These are phyloP conservation scores for Biscogniauxia mediterranea DNA, from an alignment of 2,329 filamentous ascomycete species.

Conservation along the genomic window DNA sequence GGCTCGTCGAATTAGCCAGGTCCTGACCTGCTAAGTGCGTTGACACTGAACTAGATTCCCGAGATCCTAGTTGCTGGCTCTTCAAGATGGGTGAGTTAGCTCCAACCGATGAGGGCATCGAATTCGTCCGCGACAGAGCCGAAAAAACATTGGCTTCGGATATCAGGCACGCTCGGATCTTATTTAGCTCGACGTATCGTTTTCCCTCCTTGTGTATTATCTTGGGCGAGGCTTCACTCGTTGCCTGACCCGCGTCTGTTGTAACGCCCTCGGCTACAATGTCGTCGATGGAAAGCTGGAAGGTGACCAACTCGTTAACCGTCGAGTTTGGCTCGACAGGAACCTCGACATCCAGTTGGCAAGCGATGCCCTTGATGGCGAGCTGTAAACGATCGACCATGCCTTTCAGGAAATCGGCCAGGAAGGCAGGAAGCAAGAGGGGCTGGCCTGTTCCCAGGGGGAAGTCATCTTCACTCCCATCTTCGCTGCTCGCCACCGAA, in stretches of 20 bases:
- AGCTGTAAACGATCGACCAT: slow-evolving; percentile 71
- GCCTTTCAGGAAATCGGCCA: slow-evolving; percentile 71
- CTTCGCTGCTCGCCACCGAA: slow-evolving; percentile 59
- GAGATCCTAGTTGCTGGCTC: slow-evolving; percentile 26
- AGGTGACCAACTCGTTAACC: slow-evolving; percentile 54
- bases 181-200: slow-evolving; percentile 61
- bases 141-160: slow-evolving; percentile 67
- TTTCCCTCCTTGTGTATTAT: slow-evolving; percentile 60
- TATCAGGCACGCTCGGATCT: slow-evolving; percentile 63
- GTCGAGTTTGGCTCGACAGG: slow-evolving; percentile 47
- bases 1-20: slow-evolving; percentile 35
- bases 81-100: slow-evolving; percentile 44
- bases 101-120: slow-evolving; percentile 56
- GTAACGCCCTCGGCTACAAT: slow-evolving; percentile 68
- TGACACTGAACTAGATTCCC: slow-evolving; percentile 20
- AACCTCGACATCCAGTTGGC: slow-evolving; percentile 63
- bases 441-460: slow-evolving; percentile 67
- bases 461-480: slow-evolving; percentile 60
- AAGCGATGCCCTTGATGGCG: slow-evolving; percentile 60
- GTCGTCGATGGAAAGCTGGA: slow-evolving; percentile 63
- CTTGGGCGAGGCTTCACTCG: slow-evolving; percentile 32
- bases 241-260: slow-evolving; percentile 28
- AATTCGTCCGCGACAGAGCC: slow-evolving; percentile 55
- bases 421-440: slow-evolving; percentile 66
- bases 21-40: slow-evolving; percentile 18